Base-by-base conservation (phyloP, 2,329 filamentous ascomycete genomes). In the Cryphonectria parasitica region DNA sequence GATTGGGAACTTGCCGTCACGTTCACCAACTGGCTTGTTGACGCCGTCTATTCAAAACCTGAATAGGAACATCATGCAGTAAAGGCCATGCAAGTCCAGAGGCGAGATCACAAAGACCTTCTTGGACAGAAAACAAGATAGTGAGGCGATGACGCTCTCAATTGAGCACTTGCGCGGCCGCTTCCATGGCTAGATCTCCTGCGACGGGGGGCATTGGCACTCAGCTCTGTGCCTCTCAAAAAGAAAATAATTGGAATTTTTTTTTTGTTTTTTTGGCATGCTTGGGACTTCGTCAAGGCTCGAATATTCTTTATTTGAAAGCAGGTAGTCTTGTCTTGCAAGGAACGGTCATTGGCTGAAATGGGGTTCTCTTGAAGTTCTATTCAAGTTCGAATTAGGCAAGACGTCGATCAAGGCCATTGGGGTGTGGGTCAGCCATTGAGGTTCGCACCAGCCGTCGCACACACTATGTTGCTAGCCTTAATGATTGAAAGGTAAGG, bases 361-460 rank as follows among this genome's bases (percentile, higher is more conserved):
- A 31, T n/a, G 1, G 22, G 45, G 64, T 56, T 58, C 10, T 61
- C 28, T 58, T 65, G 65, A 68, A 39, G 61, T 39, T 11, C 65
- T 70, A 70, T 70, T 70, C 65, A 70, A 17, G 13, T 60, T 49
- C 52, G 28, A 49, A 70, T 54, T 66, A 66, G 64, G 64, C 28
- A 65, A 66, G 63, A 49, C 41, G 25, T 34, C 61, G 43, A 22
- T 45, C 6, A 25, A 43, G 39, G 61, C 39, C 58, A 39, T 39
- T 61, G 58, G 58, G 22, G 10, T 31, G 54, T 31, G 54, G 25
- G 54, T 17, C 54, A 58, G 28, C 54, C 25, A 7, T 31, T 31
- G 4, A 8, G 25, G 28, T 2, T 19, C 6, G 25, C 54, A 58
- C 7, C 25, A 58, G 45, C 54, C 5, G 19, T 13, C 54, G 49